A percentile compares a stretch with the other conserved stretches of the same genome.
phyloP scores from a whole-genome alignment of 371 early-diverging fungal genomes.

The Mucor irregularis region DNA sequence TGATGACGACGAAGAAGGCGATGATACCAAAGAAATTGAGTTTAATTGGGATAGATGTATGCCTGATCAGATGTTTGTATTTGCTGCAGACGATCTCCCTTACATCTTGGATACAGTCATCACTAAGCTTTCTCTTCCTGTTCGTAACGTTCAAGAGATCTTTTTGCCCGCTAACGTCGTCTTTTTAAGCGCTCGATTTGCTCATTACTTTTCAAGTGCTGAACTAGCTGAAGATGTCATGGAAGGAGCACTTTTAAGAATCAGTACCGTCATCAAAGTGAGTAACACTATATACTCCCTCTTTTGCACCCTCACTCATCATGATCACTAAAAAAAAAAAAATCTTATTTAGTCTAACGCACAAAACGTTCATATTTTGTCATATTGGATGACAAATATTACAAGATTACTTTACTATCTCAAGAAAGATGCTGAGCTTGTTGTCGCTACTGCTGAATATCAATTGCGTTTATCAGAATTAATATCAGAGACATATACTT shows the following conservation, averaged over 20 bases:
- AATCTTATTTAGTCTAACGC: conserved; percentile 19
- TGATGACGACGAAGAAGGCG: conserved; percentile 22
- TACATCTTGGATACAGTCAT: conserved; percentile 59
- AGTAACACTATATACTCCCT: neutral
- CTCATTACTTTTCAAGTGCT: conserved; percentile 72
- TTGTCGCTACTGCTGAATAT: conserved; percentile 55
- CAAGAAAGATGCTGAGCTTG: conserved; percentile 75
- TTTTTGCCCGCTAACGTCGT: conserved; percentile 85
- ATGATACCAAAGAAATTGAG: conserved; percentile 10
- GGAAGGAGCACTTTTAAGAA: conserved; percentile 58
- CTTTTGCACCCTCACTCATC: too few species aligned
- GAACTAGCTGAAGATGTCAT: conserved; percentile 75
- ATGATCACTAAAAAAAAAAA: neutral
- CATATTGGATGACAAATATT: conserved; percentile 83
- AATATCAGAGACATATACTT: conserved; percentile 65
- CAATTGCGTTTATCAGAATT: conserved; percentile 72
- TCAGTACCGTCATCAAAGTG: conserved; percentile 66
- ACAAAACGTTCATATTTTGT: conserved; percentile 35
- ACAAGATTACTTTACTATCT: conserved; percentile 77
- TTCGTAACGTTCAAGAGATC: conserved; percentile 46
- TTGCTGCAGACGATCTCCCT: conserved; percentile 51
- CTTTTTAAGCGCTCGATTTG: conserved; percentile 87
- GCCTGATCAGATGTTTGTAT: conserved; percentile 91
- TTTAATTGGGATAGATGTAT: conserved; percentile 77
- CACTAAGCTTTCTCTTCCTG: conserved; percentile 56